Base-by-base conservation (phyloP, 2,329 filamentous ascomycete genomes). In the Aspergillus niger region DNA sequence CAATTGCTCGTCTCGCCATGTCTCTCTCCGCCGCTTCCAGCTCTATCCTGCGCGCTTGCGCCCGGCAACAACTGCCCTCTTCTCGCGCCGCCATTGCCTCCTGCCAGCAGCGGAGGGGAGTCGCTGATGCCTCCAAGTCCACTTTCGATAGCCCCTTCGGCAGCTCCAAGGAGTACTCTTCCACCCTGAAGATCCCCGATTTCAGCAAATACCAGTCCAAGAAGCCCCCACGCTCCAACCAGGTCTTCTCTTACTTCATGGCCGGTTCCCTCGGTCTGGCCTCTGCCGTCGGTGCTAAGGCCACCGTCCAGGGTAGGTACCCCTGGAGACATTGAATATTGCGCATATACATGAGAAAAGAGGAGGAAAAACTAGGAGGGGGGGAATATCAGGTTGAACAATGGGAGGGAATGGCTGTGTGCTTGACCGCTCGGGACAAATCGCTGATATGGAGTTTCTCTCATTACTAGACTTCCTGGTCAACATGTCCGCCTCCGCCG, bases 401-500 rank as follows among this genome's bases (percentile, higher is more conserved):
- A 55, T 39, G 50, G 38, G 55, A 53, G 54, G 57, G 32, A 36
- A 49, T 57, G 38, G 49, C 44, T 54, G 58, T 32, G 13, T n/a
- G 38, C 47, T 28, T 52, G 39, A 55, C 53, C 51, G 44, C 41
- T 50, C 57, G 41, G 47, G 57, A 54, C 55, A 55, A 48, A 51
- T 62, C 61, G 60, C 71, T 72, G 67, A 74, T 63, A 39, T 65
- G 61, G 65, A 66, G 63, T 69, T 62, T 64, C 58, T 63, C 67
- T 60, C 5, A 59, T 59, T 56, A 69, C 68, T 81, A 99, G 95
- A 99, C 83, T 99, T 99, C 87, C 86, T 99, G 67, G 92, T 97
- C 84, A 99, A 97, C 88, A 98, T 99, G 96, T 96, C 94, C 74
- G 95, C 95, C 66, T 99, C 95, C 64, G 95, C 95, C 81, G 95